phyloP scores from a whole-genome alignment of 495 filamentous ascomycete species.

The Poronia punctata region DNA sequence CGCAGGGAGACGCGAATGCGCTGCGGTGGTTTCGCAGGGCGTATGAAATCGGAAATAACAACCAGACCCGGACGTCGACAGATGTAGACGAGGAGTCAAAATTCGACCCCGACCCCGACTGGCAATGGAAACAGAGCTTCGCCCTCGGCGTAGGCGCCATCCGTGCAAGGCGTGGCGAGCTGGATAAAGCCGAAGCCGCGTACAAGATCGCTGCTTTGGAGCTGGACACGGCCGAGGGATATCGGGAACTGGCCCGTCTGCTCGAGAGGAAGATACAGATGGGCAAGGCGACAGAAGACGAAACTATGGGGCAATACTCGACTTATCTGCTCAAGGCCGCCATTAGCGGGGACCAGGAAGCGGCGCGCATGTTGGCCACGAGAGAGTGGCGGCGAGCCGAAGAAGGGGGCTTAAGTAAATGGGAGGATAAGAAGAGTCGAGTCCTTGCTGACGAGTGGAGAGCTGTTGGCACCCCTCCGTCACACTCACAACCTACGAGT shows the following conservation, averaged over 20 bases:
- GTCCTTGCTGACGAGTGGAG: constrained; percentile 18
- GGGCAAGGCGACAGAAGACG: neutral
- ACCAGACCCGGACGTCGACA: too few species aligned
- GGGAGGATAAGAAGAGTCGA: constrained; percentile 12
- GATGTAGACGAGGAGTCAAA: neutral
- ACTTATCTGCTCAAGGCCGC: constrained; percentile 24
- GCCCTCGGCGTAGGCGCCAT: constrained; percentile 18
- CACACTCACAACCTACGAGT: too few species aligned
- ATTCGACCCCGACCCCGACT: constrained; percentile 12
- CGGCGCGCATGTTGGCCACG: constrained; percentile 15
- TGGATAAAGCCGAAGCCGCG: constrained; percentile 14
- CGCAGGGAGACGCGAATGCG: constrained; percentile 5
- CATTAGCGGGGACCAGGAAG: constrained; percentile 13
- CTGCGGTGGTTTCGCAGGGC: constrained; percentile 10
- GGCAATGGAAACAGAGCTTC: constrained; percentile 27
- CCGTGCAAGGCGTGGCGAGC: constrained; percentile 7
- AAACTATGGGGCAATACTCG: constrained; percentile 9
- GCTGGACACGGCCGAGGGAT: constrained; percentile 20
- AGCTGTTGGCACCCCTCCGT: too few species aligned
- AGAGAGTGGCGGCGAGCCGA: constrained; percentile 6
- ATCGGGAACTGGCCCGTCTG: constrained; percentile 20
- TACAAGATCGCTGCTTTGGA: constrained; percentile 20
- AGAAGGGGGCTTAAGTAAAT: constrained; percentile 1
- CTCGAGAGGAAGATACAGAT: constrained; percentile 7
- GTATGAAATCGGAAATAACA: constrained; percentile 4